These are phyloP conservation scores for Albizia julibrissin DNA, from an alignment of 306 rosid species.

Conservation along the genomic window DNA sequence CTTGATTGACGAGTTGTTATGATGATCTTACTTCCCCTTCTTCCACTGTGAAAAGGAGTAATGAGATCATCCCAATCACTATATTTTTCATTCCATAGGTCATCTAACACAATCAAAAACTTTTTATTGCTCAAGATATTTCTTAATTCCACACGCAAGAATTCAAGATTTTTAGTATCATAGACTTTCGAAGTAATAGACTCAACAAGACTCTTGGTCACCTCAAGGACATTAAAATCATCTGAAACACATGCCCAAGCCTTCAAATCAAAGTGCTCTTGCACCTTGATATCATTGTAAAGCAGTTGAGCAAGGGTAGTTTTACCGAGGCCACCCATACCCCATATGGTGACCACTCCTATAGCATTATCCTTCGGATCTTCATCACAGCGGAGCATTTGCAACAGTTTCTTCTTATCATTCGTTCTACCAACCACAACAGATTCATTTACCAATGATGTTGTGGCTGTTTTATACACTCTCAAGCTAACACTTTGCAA, in stretches of 20 bases:
- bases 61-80: constrained; percentile 44
- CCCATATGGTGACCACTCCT: constrained; percentile 30
- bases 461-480: constrained; percentile 28
- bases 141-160: constrained; percentile 46
- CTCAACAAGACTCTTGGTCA: constrained; percentile 43
- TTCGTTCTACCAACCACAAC: background rate
- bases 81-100: constrained; percentile 52
- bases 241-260: constrained; percentile 43
- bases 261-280: background rate
- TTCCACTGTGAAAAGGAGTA: constrained; percentile 33
- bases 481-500: constrained; percentile 30
- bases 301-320: constrained; percentile 2
- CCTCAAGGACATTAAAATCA: constrained; percentile 35
- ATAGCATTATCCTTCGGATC: constrained; percentile 1
- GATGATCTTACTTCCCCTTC: constrained; percentile 47
- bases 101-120: constrained; percentile 52
- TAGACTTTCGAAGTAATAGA: constrained; percentile 10
- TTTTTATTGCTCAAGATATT: constrained; percentile 30
- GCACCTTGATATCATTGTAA: too few relatives aligned
- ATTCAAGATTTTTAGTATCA: constrained; percentile 38
- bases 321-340: constrained; percentile 47
- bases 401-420: constrained; percentile 35
- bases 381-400: constrained; percentile 23
- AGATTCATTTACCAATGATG: constrained; percentile 47
- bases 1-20: constrained; percentile 44